These are phyloP conservation scores for Butyriboletus appendiculatus DNA, from an alignment of 1,284 basidiomycete species.

Conservation along the genomic window DNA sequence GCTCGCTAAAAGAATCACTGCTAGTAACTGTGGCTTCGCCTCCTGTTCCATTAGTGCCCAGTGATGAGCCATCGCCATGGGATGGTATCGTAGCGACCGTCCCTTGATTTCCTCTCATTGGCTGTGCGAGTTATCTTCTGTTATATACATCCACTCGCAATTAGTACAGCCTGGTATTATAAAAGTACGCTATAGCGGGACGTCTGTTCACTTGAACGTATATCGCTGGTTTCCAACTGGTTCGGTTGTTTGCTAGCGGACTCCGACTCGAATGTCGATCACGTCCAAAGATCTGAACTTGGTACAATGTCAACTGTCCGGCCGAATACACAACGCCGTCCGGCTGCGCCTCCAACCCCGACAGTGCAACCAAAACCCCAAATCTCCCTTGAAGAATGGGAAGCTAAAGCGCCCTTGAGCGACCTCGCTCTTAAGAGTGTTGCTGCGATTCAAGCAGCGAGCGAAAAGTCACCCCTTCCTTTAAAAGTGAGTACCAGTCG, in stretches of 20 bases:
- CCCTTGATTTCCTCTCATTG: not conserved
- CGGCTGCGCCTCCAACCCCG: conserved; percentile 25
- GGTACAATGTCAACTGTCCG: conserved; percentile 25
- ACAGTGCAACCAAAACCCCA: conserved; percentile 40
- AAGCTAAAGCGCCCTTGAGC: conserved; percentile 72
- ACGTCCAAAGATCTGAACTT: not conserved
- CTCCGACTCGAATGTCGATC: not conserved
- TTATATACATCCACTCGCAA: conserved; percentile 2
- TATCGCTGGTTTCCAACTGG: not conserved
- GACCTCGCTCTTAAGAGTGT: conserved; percentile 74
- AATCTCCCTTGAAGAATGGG: conserved; percentile 86
- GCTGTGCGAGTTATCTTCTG: conserved; percentile 5
- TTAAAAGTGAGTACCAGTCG: conserved; percentile 60
- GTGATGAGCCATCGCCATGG: conserved; percentile 36
- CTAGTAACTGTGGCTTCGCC: conserved; percentile 6
- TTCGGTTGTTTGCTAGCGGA: conserved; percentile 5
- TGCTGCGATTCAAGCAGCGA: conserved; percentile 59
- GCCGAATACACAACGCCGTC: conserved; percentile 26
- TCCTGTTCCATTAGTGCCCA: conserved; percentile 15
- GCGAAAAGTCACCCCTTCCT: conserved; percentile 63
- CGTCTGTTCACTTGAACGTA: not conserved
- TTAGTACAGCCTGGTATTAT: conserved; percentile 10
- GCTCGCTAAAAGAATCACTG: conserved; percentile 9
- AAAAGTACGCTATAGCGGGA: conserved; percentile 12
- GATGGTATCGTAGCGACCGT: conserved; percentile 11